Evolutionary conservation across 1,284 basidiomycete genomes (phyloP), one percentile per base, ranked within the genome.

Genomic region (Moniliella sp.): DNA sequence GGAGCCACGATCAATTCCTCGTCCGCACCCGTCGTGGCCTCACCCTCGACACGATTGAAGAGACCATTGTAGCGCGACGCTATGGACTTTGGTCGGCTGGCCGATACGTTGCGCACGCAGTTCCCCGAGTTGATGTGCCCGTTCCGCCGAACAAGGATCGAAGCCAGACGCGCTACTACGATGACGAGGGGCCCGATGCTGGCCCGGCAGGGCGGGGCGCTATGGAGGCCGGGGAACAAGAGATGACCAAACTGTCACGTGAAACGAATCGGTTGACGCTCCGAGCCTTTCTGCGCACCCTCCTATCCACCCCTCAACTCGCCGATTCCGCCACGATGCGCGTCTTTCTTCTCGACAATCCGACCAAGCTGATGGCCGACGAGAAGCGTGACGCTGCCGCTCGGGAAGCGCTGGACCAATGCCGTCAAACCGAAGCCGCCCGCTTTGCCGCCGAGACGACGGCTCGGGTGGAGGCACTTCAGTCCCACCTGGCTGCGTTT

Each of bases 201-300:
- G n/a, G n/a, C n/a, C n/a, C n/a, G n/a, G n/a, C n/a, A n/a, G n/a
- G n/a, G n/a, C n/a, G n/a, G n/a, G n/a, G n/a, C n/a, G n/a, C n/a
- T n/a, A n/a, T n/a, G n/a, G n/a, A n/a, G n/a, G n/a, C n/a, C n/a
- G n/a, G n/a, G n/a, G n/a, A n/a, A n/a, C n/a, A n/a, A n/a, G n/a
- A n/a, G n/a, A n/a, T n/a, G n/a, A n/a, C n/a, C n/a, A n/a, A n/a
- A n/a, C n/a, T n/a, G n/a, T n/a, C 55, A 8, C 36, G 56, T 16
- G 91, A 99, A 62, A 88, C 84, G 68, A 99, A 99, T 50, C 70
- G 91, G 4, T 67, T 97, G 5, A 97, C 91, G 0, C 70, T 99
- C 5, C 73, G 91, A 14, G 78, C 83, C 0, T 97, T 94, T 61
- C 67, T 99, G 10, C 76, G 79, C 44, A 64, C 72, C 0, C 66